Evolutionary conservation across 176 grass and related monocot species (phyloP), one percentile per base, ranked within the genome.

Genomic region (Melocanna baccifera): DNA sequence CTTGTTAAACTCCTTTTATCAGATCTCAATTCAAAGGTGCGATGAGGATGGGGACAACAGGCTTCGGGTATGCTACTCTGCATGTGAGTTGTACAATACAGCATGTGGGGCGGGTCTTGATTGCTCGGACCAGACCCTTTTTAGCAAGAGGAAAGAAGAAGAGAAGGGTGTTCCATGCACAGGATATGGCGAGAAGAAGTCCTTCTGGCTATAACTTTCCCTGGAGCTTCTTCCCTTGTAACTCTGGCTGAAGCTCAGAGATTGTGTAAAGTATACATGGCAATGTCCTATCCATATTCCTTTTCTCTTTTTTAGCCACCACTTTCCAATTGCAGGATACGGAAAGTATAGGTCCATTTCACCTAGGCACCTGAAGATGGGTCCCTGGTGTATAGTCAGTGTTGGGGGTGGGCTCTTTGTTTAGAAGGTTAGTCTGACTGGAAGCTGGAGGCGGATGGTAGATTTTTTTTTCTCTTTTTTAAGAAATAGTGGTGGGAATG

Each of bases 11-110:
- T 83, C 7, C 30, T 30, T 75, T 66, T 59, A 62, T 48, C 87
- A 99, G 97, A 99, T 99, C 20, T 99, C 97, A 2, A 96, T 99
- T 70, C 97, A 99, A 86, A 90, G 91, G 20, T 99, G 97, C 0
- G 97, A 99, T 3, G 86, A 95, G 83, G 93, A 99, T 43, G 93
- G 97, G 23, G 97, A 99, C 82, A 99, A 99, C 84, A 89, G 97
- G 71, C 89, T 99, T 75, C 85, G 97, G 7, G 97, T 99, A 64
- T 99, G 97, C 75, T 89, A 99, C 81, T 99, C 97, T 74, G 97
- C 97, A 39, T 99, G 97, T 9, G 86, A 86, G 61, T 80, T 91
- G 40, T 99, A 99, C 52, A 99, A 99, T 75, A 89, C 81, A 1
- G 97, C 97, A 76, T 99, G 97, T 73, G 91, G 91, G 23, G 97